Percentiles rank a stretch among this genome's conserved stretches.
Conservation (phyloP, 495 filamentous ascomycete species). For the Mycothermus thermophilus region DNA sequence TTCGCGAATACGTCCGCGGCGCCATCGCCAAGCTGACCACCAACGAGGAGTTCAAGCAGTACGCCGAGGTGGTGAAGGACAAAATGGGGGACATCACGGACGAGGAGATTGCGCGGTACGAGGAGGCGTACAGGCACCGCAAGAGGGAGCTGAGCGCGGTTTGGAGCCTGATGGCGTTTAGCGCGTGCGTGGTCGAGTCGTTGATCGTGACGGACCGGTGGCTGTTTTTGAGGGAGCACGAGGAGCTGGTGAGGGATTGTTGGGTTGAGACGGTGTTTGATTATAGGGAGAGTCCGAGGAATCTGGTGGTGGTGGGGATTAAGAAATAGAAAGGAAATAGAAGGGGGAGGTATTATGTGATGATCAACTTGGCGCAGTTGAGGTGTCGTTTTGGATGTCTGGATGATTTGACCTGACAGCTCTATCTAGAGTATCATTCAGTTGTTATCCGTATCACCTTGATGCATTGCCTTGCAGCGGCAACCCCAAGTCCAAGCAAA, state of each 20-base stretch:
- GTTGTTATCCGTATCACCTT: neutral
- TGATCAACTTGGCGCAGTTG: too few relatives aligned
- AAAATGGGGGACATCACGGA: conserved; percentile 53
- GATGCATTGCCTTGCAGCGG: neutral
- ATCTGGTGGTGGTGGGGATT: conserved; percentile 77
- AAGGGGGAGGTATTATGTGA: too few relatives aligned
- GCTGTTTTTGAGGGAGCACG: conserved; percentile 73
- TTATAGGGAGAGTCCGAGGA: conserved; percentile 74
- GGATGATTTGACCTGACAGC: too few relatives aligned
- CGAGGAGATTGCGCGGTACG: conserved; percentile 59
- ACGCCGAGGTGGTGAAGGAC: conserved; percentile 41
- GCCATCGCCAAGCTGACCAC: conserved; percentile 60
- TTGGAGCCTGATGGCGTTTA: conserved; percentile 94
- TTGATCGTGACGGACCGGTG: conserved; percentile 85
- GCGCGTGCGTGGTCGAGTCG: conserved; percentile 74
- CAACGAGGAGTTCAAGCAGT: conserved; percentile 39
- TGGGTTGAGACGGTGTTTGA: conserved; percentile 95
- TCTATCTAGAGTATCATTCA: too few relatives aligned
- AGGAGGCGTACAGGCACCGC: conserved; percentile 42
- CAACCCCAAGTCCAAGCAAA: too few relatives aligned
- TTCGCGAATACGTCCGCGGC: conserved; percentile 63
- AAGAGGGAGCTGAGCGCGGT: conserved; percentile 73
- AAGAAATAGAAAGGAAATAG: conserved; percentile 40
- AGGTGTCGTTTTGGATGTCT: too few relatives aligned
- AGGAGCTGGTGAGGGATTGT: conserved; percentile 47